phyloP scores from a whole-genome alignment of 2,329 filamentous ascomycete species.

The Colletotrichum chlorophyti region DNA sequence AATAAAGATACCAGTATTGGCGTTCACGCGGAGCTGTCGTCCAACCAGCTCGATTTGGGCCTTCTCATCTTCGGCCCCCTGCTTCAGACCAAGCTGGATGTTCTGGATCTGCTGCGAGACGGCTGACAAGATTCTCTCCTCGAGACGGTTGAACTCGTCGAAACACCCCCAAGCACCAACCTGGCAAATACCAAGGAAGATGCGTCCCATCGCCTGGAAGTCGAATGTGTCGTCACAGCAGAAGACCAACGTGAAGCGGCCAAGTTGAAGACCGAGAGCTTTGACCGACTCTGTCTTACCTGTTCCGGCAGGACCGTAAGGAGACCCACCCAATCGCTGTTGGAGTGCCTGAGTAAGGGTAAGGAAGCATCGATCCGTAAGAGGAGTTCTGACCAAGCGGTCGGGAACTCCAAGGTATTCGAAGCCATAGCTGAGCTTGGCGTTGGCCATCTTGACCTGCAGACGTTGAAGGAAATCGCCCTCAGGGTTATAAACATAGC shows the following conservation, averaged over 20 bases:
- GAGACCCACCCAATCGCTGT: slow-evolving; percentile 93
- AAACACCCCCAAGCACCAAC: slow-evolving; percentile 99
- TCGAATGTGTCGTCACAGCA: slow-evolving; percentile 99
- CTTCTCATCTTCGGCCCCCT: slow-evolving; percentile 80
- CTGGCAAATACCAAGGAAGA: slow-evolving; percentile 98
- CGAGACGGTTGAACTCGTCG: slow-evolving; percentile 98
- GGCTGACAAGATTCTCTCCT: slow-evolving; percentile 95
- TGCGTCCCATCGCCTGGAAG: slow-evolving; percentile 99
- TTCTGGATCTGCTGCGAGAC: slow-evolving; percentile 99
- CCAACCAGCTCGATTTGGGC: slow-evolving; percentile 94
- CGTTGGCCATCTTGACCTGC: slow-evolving; percentile 95
- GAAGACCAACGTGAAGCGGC: slow-evolving; percentile 97
- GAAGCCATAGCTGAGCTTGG: slow-evolving; percentile 93
- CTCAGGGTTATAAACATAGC: slow-evolving; percentile 85
- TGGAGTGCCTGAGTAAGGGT: slow-evolving; percentile 96
- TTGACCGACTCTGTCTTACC: slow-evolving; percentile 99
- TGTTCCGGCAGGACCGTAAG: slow-evolving; percentile 96
- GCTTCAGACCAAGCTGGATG: slow-evolving; percentile 94
- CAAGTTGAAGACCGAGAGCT: slow-evolving; percentile 92
- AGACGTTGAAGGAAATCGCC: slow-evolving; percentile 85
- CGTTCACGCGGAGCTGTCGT: slow-evolving; percentile 86
- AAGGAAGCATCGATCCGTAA: slow-evolving; percentile 98
- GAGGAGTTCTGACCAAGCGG: slow-evolving; percentile 91
- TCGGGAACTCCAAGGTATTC: slow-evolving; percentile 98
- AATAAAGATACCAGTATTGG: slow-evolving; percentile 98